Conservation (phyloP, 2,329 filamentous ascomycete genomes). For the Clonostachys chloroleuca region DNA sequence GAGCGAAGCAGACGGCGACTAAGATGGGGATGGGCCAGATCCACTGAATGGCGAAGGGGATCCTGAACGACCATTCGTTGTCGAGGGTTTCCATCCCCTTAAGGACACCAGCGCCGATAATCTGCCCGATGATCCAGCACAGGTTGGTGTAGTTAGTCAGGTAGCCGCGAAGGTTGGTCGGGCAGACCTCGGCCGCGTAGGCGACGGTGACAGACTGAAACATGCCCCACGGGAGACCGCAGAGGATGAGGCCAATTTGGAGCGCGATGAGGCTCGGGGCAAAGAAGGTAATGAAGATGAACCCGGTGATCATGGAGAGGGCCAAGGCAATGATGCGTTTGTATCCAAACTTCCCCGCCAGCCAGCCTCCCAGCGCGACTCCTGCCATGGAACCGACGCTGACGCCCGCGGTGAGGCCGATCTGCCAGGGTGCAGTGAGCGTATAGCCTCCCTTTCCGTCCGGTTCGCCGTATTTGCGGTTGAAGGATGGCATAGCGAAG, state of each 20-base stretch:
- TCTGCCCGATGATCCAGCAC: slow-evolving; percentile 24
- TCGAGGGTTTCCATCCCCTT: slow-evolving; percentile 21
- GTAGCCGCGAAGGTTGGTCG: slow-evolving; percentile 38
- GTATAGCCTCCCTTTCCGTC: slow-evolving; percentile 29
- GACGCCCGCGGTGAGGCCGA: slow-evolving; percentile 41
- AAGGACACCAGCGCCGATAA: slow-evolving; percentile 30
- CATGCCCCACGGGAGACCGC: slow-evolving; percentile 40
- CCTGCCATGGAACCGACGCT: slow-evolving; percentile 45
- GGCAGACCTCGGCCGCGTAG: slow-evolving; percentile 43
- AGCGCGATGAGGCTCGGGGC: slow-evolving; percentile 31
- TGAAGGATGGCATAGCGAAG: slow-evolving; percentile 32
- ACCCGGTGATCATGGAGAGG: slow-evolving; percentile 27
- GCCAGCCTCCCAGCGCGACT: slow-evolving; percentile 39
- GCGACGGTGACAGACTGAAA: slow-evolving; percentile 41
- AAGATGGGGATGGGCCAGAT: slow-evolving; percentile 32
- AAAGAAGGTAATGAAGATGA: slow-evolving; percentile 46
- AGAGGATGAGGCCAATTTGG: slow-evolving; percentile 37
- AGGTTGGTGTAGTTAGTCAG: slow-evolving; percentile 33
- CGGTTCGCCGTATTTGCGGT: slow-evolving; percentile 29
- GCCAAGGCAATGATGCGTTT: slow-evolving; percentile 39
- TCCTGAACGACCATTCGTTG: slow-evolving; percentile 33
- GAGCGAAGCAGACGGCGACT: slow-evolving; percentile 26
- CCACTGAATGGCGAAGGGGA: slow-evolving; percentile 39
- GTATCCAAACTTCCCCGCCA: slow-evolving; percentile 41
- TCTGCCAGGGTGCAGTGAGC: slow-evolving; percentile 46